These are phyloP conservation scores for Plantago elongata DNA, from an alignment of 257 asterid genomes.

Conservation along the genomic window DNA sequence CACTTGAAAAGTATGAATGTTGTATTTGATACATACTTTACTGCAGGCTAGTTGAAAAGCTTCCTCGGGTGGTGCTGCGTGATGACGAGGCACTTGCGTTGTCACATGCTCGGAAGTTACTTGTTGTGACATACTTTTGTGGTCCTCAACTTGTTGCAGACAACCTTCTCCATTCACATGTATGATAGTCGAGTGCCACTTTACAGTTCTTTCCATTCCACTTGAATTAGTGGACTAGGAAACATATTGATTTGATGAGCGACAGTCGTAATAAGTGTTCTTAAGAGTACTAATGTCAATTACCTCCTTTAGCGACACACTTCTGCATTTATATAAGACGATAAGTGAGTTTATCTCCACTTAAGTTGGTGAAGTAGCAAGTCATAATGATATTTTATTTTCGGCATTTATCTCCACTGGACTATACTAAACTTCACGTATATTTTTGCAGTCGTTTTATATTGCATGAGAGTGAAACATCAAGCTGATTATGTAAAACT, in stretches of 20 bases:
- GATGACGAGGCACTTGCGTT: slow-evolving; percentile 66
- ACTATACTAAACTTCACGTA: background rate
- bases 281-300: too few relatives aligned
- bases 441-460: too few relatives aligned
- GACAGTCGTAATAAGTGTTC: background rate
- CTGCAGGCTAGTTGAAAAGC: slow-evolving; percentile 84
- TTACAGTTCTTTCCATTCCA: slow-evolving; percentile 14
- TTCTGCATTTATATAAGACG: too few relatives aligned
- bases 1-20: slow-evolving; percentile 4
- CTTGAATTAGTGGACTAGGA: background rate
- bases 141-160: slow-evolving; percentile 78
- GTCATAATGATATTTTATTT: background rate
- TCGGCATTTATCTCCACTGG: background rate
- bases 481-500: too few relatives aligned
- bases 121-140: slow-evolving; percentile 63
- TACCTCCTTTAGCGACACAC: too few relatives aligned
- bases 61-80: slow-evolving; percentile 75
- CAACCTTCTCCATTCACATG: slow-evolving; percentile 73
- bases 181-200: slow-evolving; percentile 27
- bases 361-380: background rate
- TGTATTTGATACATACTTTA: slow-evolving; percentile 6
- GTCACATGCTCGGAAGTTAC: slow-evolving; percentile 76
- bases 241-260: slow-evolving; percentile 18
- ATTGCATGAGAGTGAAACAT: too few relatives aligned
- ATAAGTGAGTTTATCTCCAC: background rate